Conservation (phyloP, 2,329 filamentous ascomycete genomes). For the Monosporascus sp. region DNA sequence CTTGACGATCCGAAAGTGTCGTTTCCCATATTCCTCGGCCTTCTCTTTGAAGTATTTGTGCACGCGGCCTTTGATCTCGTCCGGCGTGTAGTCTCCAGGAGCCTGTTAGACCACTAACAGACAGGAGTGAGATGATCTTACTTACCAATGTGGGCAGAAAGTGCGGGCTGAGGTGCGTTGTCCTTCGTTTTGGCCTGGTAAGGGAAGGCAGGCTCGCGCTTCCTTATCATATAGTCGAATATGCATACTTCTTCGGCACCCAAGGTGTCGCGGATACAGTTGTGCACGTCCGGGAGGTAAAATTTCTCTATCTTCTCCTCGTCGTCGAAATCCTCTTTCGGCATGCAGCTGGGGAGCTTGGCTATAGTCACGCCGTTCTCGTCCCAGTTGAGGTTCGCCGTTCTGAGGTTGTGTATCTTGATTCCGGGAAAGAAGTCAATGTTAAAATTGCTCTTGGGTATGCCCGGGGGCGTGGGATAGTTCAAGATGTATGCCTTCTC, state of each 20-base stretch:
- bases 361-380: conserved; percentile 9
- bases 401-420: conserved; percentile 11
- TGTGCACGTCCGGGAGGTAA: conserved; percentile 11
- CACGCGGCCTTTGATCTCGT: conserved; percentile 5
- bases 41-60: conserved; percentile 8
- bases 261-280: conserved; percentile 3
- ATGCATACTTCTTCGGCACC: conserved; percentile 11
- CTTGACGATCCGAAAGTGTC: conserved; percentile 11
- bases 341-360: conserved; percentile 1
- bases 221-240: conserved; percentile 11
- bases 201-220: conserved; percentile 7
- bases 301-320: conserved; percentile 9
- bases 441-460: conserved; percentile 12
- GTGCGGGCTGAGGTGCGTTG: conserved; percentile 7
- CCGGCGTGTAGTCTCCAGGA: not conserved
- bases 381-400: not conserved
- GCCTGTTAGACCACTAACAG: not conserved
- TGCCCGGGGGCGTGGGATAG: conserved; percentile 9
- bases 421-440: conserved; percentile 9
- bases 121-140: not conserved
- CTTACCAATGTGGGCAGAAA: conserved; percentile 11
- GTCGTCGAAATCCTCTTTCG: conserved; percentile 9
- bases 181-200: conserved; percentile 3
- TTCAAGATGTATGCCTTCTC: conserved; percentile 16
- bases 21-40: not conserved